Conservation (phyloP, 2,329 filamentous ascomycete species). For the Rhynchosporium graminicola region DNA sequence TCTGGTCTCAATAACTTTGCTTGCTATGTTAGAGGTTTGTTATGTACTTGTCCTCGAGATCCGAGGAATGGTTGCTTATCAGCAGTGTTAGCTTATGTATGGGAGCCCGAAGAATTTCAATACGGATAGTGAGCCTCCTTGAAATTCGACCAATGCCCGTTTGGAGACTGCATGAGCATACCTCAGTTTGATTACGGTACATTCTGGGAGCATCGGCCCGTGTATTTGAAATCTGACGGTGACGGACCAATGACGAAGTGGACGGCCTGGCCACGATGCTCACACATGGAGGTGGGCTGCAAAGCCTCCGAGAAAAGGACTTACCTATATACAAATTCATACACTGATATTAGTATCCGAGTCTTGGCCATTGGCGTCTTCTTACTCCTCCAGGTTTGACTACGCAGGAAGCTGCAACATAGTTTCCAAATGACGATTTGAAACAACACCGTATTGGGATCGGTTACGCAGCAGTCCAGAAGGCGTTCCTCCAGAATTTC, state of each 20-base stretch:
- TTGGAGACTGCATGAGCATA: background rate
- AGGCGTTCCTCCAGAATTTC: conserved; percentile 12
- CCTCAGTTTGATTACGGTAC: too few species aligned
- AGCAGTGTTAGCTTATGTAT: conserved; percentile 17
- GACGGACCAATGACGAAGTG: conserved; percentile 1
- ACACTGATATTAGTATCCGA: conserved; percentile 15
- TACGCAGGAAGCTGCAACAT: conserved; percentile 21
- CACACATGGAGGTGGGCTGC: conserved; percentile 14
- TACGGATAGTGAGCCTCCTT: conserved; percentile 12
- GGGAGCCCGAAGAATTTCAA: conserved; percentile 19
- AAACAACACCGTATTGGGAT: background rate
- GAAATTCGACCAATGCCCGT: background rate
- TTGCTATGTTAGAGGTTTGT: conserved; percentile 22
- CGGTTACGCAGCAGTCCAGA: conserved; percentile 1
- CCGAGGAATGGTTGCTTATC: background rate
- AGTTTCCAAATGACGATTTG: conserved; percentile 17
- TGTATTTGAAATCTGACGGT: background rate
- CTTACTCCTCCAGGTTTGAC: conserved; percentile 20
- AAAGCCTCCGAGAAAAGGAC: conserved; percentile 15
- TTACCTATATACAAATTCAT: conserved; percentile 16
- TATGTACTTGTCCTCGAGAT: background rate
- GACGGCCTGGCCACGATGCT: conserved; percentile 11
- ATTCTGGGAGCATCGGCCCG: background rate
- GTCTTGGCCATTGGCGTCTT: background rate
- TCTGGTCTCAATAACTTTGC: conserved; percentile 18